Base-by-base conservation (phyloP, 2,329 filamentous ascomycete genomes). In the Alternaria sp. region DNA sequence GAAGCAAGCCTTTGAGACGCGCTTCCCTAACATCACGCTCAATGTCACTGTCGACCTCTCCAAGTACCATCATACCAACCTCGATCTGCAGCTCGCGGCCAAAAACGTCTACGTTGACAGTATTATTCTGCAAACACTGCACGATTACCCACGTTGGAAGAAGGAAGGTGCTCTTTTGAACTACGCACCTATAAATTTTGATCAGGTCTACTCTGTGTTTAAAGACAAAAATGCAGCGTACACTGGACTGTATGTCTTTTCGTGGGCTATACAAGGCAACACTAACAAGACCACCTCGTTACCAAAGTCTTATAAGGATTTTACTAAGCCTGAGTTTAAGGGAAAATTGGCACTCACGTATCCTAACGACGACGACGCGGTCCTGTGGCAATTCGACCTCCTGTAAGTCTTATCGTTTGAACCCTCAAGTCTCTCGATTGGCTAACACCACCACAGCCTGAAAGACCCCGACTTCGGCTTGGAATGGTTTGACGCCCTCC, bases 341-440 rank as follows among this genome's bases (percentile, higher is more conserved):
- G 54, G 53, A 23, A 57, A 57, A 36, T 39, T 57, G 4, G 36
- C 46, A 24, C 13, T 86, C 10, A 85, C 83, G 0, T 86, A 86
- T 55, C 85, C 84, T 9, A 85, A 86, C 58, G 85, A 86, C 39
- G 84, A 86, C 40, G 84, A 86, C 53, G 84, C 84, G 0, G 80
- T 86, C 2, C 72, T 84, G 0, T 85, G 77, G 40, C 80, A 80
- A 3, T 84, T 83, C 40, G 76, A 84, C 39, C 71, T 83, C 1
- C 79, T 85, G 72, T 71, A 61, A 53, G 68, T 17, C 17, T 17
- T 17, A 17, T 17, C 17, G 17, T 17, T 17, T 2, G 17, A 17
- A 17, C 17, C 17, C 17, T 17, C 17, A 17, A n/a, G 14, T 11
- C 36, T 37, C 5, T 10, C 4, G 0, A 41, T 50, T 58, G 10